Evolutionary conservation across 495 filamentous ascomycete species (phyloP).

Genomic region (Pyrenopolyporus hunteri): DNA sequence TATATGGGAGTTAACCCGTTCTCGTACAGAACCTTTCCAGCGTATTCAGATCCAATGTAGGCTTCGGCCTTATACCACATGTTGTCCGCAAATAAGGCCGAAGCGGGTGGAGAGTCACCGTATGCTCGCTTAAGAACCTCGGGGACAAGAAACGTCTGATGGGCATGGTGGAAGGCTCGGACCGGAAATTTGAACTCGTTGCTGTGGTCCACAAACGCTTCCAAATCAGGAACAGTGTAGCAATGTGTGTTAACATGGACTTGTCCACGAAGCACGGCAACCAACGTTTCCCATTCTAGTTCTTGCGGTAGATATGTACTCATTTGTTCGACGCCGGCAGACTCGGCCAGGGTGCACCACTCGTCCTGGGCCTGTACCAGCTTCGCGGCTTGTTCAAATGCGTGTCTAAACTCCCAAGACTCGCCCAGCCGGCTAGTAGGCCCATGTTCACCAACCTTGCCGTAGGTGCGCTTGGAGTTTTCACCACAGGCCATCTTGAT

Average conservation of each 20-base stretch:
- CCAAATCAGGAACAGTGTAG: constrained; percentile 68
- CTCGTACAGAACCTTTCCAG: constrained; percentile 65
- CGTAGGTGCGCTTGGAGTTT: constrained; percentile 65
- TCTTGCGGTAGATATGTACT: constrained; percentile 58
- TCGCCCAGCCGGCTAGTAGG: constrained; percentile 61
- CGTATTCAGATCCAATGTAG: constrained; percentile 63
- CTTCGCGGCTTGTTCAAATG: constrained; percentile 62
- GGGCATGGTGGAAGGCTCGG: constrained; percentile 69
- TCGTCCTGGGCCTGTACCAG: constrained; percentile 61
- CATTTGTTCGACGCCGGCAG: constrained; percentile 46
- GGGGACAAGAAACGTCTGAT: constrained; percentile 65
- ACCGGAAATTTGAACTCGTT: constrained; percentile 70
- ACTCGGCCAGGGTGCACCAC: constrained; percentile 61
- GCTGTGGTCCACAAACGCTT: constrained; percentile 65
- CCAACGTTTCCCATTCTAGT: constrained; percentile 62
- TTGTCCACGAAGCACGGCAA: constrained; percentile 64
- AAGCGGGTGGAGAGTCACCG: constrained; percentile 52
- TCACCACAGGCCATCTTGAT: constrained; percentile 78
- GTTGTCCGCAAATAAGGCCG: constrained; percentile 63
- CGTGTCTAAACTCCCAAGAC: constrained; percentile 67
- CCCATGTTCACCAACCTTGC: constrained; percentile 46
- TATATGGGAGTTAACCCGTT: constrained; percentile 60
- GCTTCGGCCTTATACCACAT: constrained; percentile 70
- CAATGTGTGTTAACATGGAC: constrained; percentile 69
- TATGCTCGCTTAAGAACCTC: constrained; percentile 62